These are phyloP conservation scores for Chrysoporthe cubensis DNA, from an alignment of 2,329 filamentous ascomycete species.

Conservation along the genomic window DNA sequence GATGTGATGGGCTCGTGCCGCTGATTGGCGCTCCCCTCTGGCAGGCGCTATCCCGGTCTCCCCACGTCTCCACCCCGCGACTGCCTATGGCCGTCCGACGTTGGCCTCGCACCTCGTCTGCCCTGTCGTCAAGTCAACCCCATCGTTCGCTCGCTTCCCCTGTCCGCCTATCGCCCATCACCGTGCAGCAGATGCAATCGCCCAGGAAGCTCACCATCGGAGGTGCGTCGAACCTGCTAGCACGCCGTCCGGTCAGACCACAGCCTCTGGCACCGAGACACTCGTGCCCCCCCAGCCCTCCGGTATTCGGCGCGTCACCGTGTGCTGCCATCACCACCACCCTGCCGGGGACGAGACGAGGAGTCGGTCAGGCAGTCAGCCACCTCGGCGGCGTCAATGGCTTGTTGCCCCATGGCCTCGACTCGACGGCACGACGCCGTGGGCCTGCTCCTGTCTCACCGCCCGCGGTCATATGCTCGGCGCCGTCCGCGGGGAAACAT, in stretches of 20 bases:
- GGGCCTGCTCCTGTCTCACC: not conserved
- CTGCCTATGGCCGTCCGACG: not conserved
- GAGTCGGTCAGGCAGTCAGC: not conserved
- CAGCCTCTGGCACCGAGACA: not conserved
- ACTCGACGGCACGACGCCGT: not conserved
- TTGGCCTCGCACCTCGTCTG: not conserved
- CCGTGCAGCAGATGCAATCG: not conserved
- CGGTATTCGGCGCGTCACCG: conserved; percentile 1
- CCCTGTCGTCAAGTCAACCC: not conserved
- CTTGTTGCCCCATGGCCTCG: not conserved
- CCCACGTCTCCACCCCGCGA: conserved; percentile 3
- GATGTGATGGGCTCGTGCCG: conserved; percentile 7
- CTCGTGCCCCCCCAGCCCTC: not conserved
- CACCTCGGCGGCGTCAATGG: not conserved
- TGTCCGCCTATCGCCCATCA: not conserved
- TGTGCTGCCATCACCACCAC: not conserved
- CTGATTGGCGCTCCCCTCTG: conserved; percentile 1
- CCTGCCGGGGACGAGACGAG: too few species aligned
- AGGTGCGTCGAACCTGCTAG: not conserved
- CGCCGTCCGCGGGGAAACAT: not conserved
- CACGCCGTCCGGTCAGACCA: not conserved
- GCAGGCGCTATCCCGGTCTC: conserved; percentile 16
- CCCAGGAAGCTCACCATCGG: not conserved
- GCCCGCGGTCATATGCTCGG: not conserved
- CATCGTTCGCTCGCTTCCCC: not conserved